Conservation (phyloP, 2,329 filamentous ascomycete genomes). For the Botrytis sinoallii region DNA sequence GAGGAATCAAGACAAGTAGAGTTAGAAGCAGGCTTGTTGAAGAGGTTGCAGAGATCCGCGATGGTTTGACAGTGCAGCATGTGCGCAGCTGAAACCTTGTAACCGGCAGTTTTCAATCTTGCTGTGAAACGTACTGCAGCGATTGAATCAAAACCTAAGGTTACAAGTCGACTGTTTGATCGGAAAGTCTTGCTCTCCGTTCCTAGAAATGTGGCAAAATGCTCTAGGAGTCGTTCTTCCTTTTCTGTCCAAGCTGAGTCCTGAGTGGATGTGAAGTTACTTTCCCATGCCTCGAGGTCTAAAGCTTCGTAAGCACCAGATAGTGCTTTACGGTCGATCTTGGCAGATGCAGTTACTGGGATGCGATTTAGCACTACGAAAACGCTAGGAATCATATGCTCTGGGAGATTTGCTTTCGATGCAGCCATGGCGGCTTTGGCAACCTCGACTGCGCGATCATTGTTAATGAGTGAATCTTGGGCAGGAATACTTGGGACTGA, state of each 20-base stretch:
- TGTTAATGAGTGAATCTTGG: background rate
- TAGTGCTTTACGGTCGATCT: slow-evolving; percentile 23
- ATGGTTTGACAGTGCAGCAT: slow-evolving; percentile 2
- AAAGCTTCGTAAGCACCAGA: background rate
- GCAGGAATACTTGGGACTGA: background rate
- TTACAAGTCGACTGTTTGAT: slow-evolving; percentile 3
- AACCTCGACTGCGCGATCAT: slow-evolving; percentile 3
- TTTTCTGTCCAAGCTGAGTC: background rate
- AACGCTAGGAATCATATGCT: slow-evolving; percentile 26
- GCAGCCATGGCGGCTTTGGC: slow-evolving; percentile 12
- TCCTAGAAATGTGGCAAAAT: background rate
- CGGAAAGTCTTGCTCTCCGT: background rate
- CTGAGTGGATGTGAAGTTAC: background rate
- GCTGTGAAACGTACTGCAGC: slow-evolving; percentile 9
- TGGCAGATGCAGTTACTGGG: slow-evolving; percentile 23
- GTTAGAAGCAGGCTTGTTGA: background rate
- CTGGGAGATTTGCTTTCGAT: slow-evolving; percentile 17
- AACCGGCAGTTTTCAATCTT: background rate
- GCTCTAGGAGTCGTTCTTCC: background rate
- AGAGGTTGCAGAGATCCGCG: slow-evolving; percentile 1
- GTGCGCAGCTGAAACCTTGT: slow-evolving; percentile 6
- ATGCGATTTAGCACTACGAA: slow-evolving; percentile 21
- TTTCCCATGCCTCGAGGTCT: slow-evolving; percentile 1
- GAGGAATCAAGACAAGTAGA: slow-evolving; percentile 8
- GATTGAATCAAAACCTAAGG: slow-evolving; percentile 8